Conservation (phyloP, 2,329 filamentous ascomycete species). For the Hawksworthiomyces lignivorus region DNA sequence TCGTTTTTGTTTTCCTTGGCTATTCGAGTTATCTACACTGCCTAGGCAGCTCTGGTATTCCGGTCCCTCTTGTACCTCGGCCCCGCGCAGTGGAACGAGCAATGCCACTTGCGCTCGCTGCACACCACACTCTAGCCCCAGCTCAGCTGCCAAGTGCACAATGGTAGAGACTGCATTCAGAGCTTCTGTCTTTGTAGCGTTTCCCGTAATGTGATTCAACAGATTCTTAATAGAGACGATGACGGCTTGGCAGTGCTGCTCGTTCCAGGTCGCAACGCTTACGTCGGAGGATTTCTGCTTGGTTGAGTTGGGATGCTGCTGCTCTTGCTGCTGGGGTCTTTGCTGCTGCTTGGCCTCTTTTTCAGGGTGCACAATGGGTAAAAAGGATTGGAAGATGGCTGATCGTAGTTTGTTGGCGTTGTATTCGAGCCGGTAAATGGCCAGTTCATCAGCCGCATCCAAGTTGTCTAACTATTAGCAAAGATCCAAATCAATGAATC, state of each 20-base stretch:
- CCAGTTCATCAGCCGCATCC: constrained; percentile 8
- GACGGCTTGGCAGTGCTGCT: constrained; percentile 7
- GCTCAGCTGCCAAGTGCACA: constrained; percentile 9
- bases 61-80: constrained; percentile 4
- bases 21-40: too few relatives aligned
- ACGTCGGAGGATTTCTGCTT: neutral
- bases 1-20: too few relatives aligned
- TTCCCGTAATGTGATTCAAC: constrained; percentile 9
- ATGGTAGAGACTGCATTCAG: constrained; percentile 5
- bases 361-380: constrained; percentile 13
- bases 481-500: too few relatives aligned
- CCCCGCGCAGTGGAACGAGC: neutral
- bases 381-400: constrained; percentile 19
- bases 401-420: constrained; percentile 20
- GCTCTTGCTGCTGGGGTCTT: neutral
- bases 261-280: constrained; percentile 1
- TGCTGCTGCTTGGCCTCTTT: constrained; percentile 6
- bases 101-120: constrained; percentile 12
- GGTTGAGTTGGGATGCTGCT: neutral
- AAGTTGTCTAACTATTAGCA: too few relatives aligned
- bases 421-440: constrained; percentile 15
- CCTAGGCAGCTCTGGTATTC: constrained; percentile 13
- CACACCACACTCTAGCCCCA: constrained; percentile 13
- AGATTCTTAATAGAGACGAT: neutral
- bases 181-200: constrained; percentile 3